Evolutionary conservation across 257 asterid genomes (phyloP).

Genomic region (Lavandula angustifolia): DNA sequence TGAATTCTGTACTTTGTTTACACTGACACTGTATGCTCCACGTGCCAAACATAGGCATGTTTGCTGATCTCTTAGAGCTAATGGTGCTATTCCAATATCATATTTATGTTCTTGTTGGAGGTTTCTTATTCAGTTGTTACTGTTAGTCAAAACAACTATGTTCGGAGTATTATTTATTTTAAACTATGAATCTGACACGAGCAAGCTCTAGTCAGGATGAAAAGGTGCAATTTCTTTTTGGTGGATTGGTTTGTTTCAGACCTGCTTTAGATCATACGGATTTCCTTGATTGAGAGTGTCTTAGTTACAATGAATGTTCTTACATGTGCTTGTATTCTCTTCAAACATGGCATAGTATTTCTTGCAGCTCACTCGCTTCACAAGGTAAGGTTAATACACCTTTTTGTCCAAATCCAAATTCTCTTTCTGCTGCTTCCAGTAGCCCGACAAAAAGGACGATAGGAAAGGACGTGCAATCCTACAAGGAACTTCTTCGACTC

Average conservation of each 20-base stretch:
- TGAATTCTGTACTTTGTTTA: slow-evolving; percentile 11
- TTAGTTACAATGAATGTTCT: not conserved
- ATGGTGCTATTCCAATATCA: not conserved
- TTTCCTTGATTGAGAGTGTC: slow-evolving; percentile 1
- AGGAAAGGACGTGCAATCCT: slow-evolving; percentile 38
- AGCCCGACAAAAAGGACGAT: slow-evolving; percentile 48
- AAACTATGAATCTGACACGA: not conserved
- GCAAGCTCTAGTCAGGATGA: not conserved
- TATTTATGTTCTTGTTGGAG: not conserved
- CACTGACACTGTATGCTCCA: not conserved
- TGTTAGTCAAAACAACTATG: not conserved
- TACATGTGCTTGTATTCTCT: slow-evolving; percentile 10
- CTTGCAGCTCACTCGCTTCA: slow-evolving; percentile 50
- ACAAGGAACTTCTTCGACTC: slow-evolving; percentile 45
- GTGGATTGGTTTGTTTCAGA: not conserved
- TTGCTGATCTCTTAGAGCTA: not conserved
- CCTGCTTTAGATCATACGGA: not conserved
- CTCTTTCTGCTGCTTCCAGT: slow-evolving; percentile 53
- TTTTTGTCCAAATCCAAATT: slow-evolving; percentile 45
- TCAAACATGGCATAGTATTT: slow-evolving; percentile 21
- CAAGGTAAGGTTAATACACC: slow-evolving; percentile 49
- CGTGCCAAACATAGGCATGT: not conserved
- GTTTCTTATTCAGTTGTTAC: not conserved
- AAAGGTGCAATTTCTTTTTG: not conserved
- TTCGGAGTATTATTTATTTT: not conserved